Percentiles rank a stretch among this genome's conserved stretches.
phyloP scores from a whole-genome alignment of 345 rosid species.

The Arabidopsis suecica region DNA sequence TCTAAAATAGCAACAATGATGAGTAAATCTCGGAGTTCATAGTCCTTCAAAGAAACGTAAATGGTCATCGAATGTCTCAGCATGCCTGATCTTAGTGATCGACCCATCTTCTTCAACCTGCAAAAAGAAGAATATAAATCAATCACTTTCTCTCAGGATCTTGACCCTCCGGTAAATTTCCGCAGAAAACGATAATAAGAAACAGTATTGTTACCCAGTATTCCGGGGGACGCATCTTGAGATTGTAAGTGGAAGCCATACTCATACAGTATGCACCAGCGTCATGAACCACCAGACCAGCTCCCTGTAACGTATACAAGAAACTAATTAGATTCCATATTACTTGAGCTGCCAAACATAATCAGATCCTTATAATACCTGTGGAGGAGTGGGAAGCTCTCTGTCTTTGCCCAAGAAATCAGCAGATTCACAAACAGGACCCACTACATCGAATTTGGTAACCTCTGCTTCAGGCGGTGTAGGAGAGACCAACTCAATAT shows the following conservation, averaged over 20 bases:
- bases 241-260: slow-evolving; percentile 99
- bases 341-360: slow-evolving; percentile 7
- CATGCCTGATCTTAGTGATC: slow-evolving; percentile 77
- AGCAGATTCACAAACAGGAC: slow-evolving; percentile 99
- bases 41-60: slow-evolving; percentile 77
- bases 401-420: slow-evolving; percentile 97
- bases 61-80: slow-evolving; percentile 87
- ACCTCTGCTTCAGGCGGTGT: slow-evolving; percentile 60
- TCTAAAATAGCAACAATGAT: slow-evolving; percentile 15
- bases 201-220: slow-evolving; percentile 73
- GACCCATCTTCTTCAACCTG: slow-evolving; percentile 92
- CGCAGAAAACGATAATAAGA: background rate
- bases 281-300: slow-evolving; percentile 93
- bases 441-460: slow-evolving; percentile 88
- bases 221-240: slow-evolving; percentile 99
- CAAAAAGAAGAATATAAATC: background rate
- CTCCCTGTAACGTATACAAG: slow-evolving; percentile 61
- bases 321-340: slow-evolving; percentile 32
- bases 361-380: slow-evolving; percentile 51
- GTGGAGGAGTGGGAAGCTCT: slow-evolving; percentile 90
- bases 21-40: slow-evolving; percentile 41
- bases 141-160: background rate
- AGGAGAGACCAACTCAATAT: slow-evolving; percentile 94
- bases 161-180: background rate
- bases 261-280: slow-evolving; percentile 99